These are phyloP conservation scores for Arachis hypogaea DNA, from an alignment of 306 rosid genomes.

Conservation along the genomic window DNA sequence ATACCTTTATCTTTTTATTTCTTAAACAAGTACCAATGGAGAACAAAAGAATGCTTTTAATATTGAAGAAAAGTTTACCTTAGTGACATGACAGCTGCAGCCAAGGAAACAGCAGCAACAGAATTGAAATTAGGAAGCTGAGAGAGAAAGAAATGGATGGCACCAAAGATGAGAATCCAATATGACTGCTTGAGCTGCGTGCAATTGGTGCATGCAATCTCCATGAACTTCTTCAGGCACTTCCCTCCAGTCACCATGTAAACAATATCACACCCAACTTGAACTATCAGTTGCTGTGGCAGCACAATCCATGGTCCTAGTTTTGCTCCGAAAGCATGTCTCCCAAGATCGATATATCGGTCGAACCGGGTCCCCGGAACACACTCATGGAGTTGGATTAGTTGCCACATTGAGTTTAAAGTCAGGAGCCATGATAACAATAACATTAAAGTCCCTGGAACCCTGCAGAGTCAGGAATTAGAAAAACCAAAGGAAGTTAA, in stretches of 20 bases:
- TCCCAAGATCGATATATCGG: slow-evolving; percentile 82
- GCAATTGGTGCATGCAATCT: slow-evolving; percentile 82
- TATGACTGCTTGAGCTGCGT: slow-evolving; percentile 71
- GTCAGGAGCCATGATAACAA: slow-evolving; percentile 78
- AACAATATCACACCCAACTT: slow-evolving; percentile 92
- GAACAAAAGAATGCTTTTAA: background rate
- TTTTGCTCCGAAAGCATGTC: slow-evolving; percentile 82
- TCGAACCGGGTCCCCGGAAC: slow-evolving; percentile 87
- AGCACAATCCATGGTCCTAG: slow-evolving; percentile 93
- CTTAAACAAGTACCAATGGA: background rate
- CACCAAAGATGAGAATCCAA: slow-evolving; percentile 89
- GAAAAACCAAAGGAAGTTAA: background rate
- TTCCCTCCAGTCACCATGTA: slow-evolving; percentile 94
- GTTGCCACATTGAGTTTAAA: slow-evolving; percentile 92
- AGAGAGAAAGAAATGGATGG: slow-evolving; percentile 82
- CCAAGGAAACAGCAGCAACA: slow-evolving; percentile 90
- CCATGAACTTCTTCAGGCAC: slow-evolving; percentile 86
- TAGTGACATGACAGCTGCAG: slow-evolving; percentile 91
- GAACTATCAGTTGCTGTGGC: slow-evolving; percentile 87
- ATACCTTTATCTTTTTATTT: too few species aligned
- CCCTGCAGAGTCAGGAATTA: slow-evolving; percentile 54
- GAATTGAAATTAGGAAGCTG: slow-evolving; percentile 96
- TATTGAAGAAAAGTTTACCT: slow-evolving; percentile 49
- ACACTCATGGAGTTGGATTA: slow-evolving; percentile 94
- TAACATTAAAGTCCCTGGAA: slow-evolving; percentile 76